These are phyloP conservation scores for Neurospora sp. DNA, from an alignment of 495 filamentous ascomycete genomes.

Conservation along the genomic window DNA sequence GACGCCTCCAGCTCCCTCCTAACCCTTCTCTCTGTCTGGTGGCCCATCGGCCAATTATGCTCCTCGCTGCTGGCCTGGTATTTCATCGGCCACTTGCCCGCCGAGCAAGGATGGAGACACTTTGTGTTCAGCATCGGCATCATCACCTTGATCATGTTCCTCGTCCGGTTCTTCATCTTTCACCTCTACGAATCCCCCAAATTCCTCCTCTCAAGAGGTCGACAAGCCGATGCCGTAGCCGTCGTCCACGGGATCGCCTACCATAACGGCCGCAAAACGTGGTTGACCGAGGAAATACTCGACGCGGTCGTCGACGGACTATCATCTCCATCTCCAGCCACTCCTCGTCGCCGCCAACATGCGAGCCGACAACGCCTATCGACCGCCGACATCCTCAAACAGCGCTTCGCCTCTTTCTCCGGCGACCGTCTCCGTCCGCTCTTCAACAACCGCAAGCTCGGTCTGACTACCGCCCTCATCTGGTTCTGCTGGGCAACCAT, in stretches of 20 bases:
- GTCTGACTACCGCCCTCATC: conserved; percentile 40
- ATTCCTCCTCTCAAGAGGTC: conserved; percentile 63
- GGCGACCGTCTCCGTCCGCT: conserved; percentile 35
- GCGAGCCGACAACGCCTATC: conserved; percentile 10
- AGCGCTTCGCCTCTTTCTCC: conserved; percentile 33
- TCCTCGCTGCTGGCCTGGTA: conserved; percentile 73
- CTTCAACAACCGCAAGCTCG: conserved; percentile 37
- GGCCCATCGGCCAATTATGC: conserved; percentile 65
- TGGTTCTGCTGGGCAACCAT: conserved; percentile 50
- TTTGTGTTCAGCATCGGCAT: conserved; percentile 62
- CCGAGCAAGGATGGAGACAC: conserved; percentile 69
- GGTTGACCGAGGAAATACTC: conserved; percentile 48
- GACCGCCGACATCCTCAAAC: conserved; percentile 26
- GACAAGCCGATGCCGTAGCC: conserved; percentile 64
- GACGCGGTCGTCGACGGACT: conserved; percentile 38
- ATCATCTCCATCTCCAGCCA: conserved; percentile 12
- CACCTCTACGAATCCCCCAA: conserved; percentile 79
- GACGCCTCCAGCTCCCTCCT: conserved; percentile 66
- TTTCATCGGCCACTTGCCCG: conserved; percentile 60
- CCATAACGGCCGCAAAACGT: conserved; percentile 55
- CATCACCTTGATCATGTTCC: conserved; percentile 61
- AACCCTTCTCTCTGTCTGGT: conserved; percentile 69
- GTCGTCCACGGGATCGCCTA: conserved; percentile 66
- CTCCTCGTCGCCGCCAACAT: conserved; percentile 3
- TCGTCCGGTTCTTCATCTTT: conserved; percentile 70